Conservation (phyloP, 805 yeast genomes). For the Sugiyamaella chiloensis region DNA sequence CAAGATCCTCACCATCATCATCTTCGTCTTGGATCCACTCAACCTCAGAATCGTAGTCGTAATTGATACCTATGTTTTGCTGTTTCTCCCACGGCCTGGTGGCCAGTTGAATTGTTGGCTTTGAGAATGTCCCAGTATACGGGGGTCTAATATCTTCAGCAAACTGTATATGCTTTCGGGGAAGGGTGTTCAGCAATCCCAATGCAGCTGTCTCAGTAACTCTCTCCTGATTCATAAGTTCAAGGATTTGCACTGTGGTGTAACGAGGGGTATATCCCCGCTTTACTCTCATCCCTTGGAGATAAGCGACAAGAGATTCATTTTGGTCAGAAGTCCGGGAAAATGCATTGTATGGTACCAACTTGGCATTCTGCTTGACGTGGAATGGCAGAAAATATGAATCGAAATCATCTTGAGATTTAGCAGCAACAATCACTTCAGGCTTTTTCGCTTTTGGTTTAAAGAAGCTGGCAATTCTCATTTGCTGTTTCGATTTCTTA, state of each 20-base stretch:
- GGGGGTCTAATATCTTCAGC: slow-evolving; percentile 54
- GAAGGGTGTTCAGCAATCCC: slow-evolving; percentile 24
- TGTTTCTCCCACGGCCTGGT: slow-evolving; percentile 22
- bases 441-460: slow-evolving; percentile 9
- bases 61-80: slow-evolving; percentile 36
- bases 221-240: slow-evolving; percentile 14
- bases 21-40: slow-evolving; percentile 57
- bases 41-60: slow-evolving; percentile 50
- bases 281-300: slow-evolving; percentile 1
- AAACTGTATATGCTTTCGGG: slow-evolving; percentile 35
- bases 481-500: slow-evolving; percentile 14
- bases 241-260: slow-evolving; percentile 25
- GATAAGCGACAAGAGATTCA: not conserved
- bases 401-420: slow-evolving; percentile 25
- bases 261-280: slow-evolving; percentile 25
- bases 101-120: slow-evolving; percentile 21
- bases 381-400: slow-evolving; percentile 33
- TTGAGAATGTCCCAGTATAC: slow-evolving; percentile 52
- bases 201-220: slow-evolving; percentile 21
- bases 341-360: slow-evolving; percentile 4
- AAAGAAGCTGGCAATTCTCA: slow-evolving; percentile 9
- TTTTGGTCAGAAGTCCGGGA: not conserved
- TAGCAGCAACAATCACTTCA: slow-evolving; percentile 8
- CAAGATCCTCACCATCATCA: slow-evolving; percentile 40
- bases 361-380: slow-evolving; percentile 26